Conservation (phyloP, 306 rosid species). For the Quercus parvula region DNA sequence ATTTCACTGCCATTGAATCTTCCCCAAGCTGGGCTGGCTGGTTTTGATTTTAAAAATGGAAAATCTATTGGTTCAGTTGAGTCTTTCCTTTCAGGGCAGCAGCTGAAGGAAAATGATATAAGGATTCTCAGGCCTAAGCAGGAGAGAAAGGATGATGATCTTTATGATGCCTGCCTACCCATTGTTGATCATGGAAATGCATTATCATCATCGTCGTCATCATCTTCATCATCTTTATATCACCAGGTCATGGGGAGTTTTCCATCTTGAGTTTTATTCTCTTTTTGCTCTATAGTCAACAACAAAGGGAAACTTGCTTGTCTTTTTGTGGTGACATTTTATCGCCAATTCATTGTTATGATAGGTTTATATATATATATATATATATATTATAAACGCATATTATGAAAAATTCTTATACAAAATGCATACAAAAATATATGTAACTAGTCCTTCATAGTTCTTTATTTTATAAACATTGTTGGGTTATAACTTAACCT, state of each 20-base stretch:
- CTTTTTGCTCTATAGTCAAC: not conserved
- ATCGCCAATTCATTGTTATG: not conserved
- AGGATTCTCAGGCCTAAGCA: conserved; percentile 65
- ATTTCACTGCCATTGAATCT: conserved; percentile 57
- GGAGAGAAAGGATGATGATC: conserved; percentile 54
- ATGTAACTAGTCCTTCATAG: conserved; percentile 18
- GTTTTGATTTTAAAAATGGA: conserved; percentile 38
- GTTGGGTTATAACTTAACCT: no score
- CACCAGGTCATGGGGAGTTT: conserved; percentile 51
- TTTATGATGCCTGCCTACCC: conserved; percentile 38
- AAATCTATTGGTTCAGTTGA: conserved; percentile 41
- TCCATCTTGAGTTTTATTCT: conserved; percentile 25
- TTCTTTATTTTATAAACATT: not conserved
- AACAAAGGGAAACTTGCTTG: conserved; percentile 5
- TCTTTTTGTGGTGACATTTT: conserved; percentile 3
- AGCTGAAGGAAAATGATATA: conserved; percentile 41
- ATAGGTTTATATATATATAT: not conserved
- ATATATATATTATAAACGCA: not conserved
- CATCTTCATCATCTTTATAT: conserved; percentile 31
- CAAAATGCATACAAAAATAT: conserved; percentile 27
- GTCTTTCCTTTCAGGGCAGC: conserved; percentile 59
- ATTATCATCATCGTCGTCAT: conserved; percentile 28
- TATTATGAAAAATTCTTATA: conserved; percentile 6
- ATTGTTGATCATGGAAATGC: conserved; percentile 43
- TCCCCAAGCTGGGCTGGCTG: conserved; percentile 45